A percentile compares a stretch with the other conserved stretches of the same genome.
Evolutionary conservation across 2,329 filamentous ascomycete species (phyloP).

Genomic region (Tolypocladium pustulatum): DNA sequence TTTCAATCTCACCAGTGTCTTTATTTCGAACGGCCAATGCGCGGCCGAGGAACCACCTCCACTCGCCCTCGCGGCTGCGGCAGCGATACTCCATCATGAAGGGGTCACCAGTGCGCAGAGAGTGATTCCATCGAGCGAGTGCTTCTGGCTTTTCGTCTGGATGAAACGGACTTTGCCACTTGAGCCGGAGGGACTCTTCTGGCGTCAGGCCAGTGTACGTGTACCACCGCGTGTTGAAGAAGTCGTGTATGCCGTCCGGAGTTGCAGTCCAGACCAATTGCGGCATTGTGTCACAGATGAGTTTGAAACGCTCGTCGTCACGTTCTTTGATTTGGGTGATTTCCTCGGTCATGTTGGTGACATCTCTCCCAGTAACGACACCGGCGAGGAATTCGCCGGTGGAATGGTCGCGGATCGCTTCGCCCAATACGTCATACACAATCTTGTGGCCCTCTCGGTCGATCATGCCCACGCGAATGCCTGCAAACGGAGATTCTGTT

Average conservation of each 20-base stretch:
- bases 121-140: slow-evolving; percentile 47
- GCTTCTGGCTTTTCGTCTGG: slow-evolving; percentile 56
- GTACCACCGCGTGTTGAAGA: slow-evolving; percentile 70
- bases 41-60: slow-evolving; percentile 69
- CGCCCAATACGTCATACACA: slow-evolving; percentile 56
- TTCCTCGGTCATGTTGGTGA: slow-evolving; percentile 58
- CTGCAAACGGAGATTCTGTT: slow-evolving; percentile 48
- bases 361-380: slow-evolving; percentile 60
- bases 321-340: slow-evolving; percentile 59
- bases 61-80: slow-evolving; percentile 54
- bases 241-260: slow-evolving; percentile 57
- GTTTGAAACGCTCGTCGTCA: slow-evolving; percentile 63
- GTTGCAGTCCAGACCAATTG: slow-evolving; percentile 66
- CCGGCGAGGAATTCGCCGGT: slow-evolving; percentile 66
- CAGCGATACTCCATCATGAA: slow-evolving; percentile 65
- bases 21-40: slow-evolving; percentile 58
- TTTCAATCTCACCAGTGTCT: slow-evolving; percentile 57
- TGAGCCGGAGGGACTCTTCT: slow-evolving; percentile 50
- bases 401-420: slow-evolving; percentile 54
- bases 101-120: slow-evolving; percentile 54
- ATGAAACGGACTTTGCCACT: slow-evolving; percentile 57
- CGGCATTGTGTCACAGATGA: slow-evolving; percentile 65
- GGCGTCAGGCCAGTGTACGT: slow-evolving; percentile 61
- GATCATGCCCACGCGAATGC: slow-evolving; percentile 52
- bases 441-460: slow-evolving; percentile 40